Evolutionary conservation across 495 filamentous ascomycete genomes (phyloP), one percentile per base, ranked within the genome.

Genomic region (Xylaria palmicola): DNA sequence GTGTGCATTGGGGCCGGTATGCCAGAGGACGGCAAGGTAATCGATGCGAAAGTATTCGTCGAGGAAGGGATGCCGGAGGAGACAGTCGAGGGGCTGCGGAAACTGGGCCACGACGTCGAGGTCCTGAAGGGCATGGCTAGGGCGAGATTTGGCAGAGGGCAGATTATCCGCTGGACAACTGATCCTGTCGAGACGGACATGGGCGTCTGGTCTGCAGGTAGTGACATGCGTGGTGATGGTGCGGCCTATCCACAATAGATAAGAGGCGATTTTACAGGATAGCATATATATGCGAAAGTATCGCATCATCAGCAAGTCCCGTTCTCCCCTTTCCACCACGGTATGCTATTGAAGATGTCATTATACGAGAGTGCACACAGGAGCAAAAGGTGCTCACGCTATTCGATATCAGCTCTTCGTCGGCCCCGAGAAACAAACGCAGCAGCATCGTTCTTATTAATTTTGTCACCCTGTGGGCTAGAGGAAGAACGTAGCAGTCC

Each of bases 141-240:
- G 70, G 78, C 81, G 3, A 75, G 88, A 75, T 98, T 98, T 81
- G 94, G 94, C 2, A 79, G 93, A 2, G 94, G 94, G 0, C 94
- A 98, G 81, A 80, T 98, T 44, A 93, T 98, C 59, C 79, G 91
- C 56, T 83, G 74, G 67, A 73, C 70, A 29, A 67, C 80, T 58
- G 89, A 95, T 77, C 78, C 82, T 24, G 83, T 92, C 55, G 86
- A 91, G 24, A 61, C 39, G 36, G 86, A 85, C 32, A 72, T 77
- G 47, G 75, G 83, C 45, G 84, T 98, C 10, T 96, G 87, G 78
- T 91, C 86, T 64, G 93, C 85, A 1, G 94, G 91, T 19, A 96
- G 91, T 74, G 94, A 98, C 83, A 80, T 81, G 50, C 83, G 95
- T 52, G 94, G 92, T 2, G 94, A 98, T 80, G 93, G 94, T 30